Base-by-base conservation (phyloP, 768 basidiomycete genomes). In the Lactifluus piperatus region DNA sequence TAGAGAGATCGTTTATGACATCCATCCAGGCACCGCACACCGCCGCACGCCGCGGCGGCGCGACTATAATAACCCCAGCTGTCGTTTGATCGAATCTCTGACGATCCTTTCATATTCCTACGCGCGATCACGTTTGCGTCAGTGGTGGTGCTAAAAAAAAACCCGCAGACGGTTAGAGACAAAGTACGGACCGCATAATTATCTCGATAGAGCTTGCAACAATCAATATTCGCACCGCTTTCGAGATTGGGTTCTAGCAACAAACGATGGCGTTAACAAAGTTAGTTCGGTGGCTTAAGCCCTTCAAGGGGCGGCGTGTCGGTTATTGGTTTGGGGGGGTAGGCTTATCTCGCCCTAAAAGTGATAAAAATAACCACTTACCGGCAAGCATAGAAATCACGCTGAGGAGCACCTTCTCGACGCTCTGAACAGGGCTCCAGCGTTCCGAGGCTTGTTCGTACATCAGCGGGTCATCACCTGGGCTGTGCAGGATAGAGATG, bases 361-460 rank as follows among this genome's bases (percentile, higher is more conserved):
- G 18, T 20, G 20, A 41, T 24, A 48, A 41, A 34, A 34, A 34
- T 5, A 10, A 18, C 20, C 26, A 52, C 64, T 64, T 41, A 90
- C 92, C 91, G 62, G 97, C 94, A 13, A 99, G 79, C 94, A 99
- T 97, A 43, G 91, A 94, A 65, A 99, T 85, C 24, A 99, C 95
- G 65, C 92, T 94, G 10, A 98, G 78, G 54, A 98, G 81, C 64
- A 97, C 95, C 73, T 97, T 97, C 75, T 98, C 90, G 16, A 99
- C 91, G 67, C 91, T 92, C 73, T 98, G 95, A 0, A 98, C 95
- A n/a, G 97, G 97, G 58, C 89, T 92, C 97, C 97, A 99, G 39
- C 97, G 81, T 68, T 99, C 97, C 20, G 89, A 92, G 0, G 94
- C 92, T 65, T 88, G 83, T 70, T 99, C 95, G 71, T 97, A 98